Evolutionary conservation across 148 eudicot genomes (phyloP).

Genomic region (Rhododendron vialii): DNA sequence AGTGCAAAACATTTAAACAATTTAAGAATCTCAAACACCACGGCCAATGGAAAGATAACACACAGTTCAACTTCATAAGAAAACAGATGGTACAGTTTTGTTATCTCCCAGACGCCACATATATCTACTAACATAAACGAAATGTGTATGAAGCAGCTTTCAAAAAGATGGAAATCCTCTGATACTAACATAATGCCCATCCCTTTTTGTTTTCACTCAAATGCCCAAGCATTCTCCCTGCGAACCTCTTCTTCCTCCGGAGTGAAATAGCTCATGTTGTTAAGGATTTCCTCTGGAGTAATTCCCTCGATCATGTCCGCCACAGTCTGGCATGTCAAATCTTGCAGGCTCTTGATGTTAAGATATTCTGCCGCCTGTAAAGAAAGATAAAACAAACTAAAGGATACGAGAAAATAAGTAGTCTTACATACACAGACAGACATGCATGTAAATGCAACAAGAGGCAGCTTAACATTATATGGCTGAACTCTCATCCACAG

Average conservation of each 20-base stretch:
- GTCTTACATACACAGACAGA: not conserved
- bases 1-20: not conserved
- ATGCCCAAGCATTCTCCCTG: conserved; percentile 70
- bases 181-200: not conserved
- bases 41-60: not conserved
- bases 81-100: not conserved
- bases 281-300: conserved; percentile 66
- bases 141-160: too few species aligned
- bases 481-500: not conserved
- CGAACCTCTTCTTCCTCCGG: conserved; percentile 62
- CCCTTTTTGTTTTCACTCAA: conserved; percentile 25
- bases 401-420: not conserved
- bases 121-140: too few species aligned
- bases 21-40: not conserved
- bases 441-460: not conserved
- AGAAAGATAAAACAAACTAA: not conserved
- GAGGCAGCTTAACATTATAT: not conserved
- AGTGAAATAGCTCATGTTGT: conserved; percentile 57
- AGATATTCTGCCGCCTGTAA: conserved; percentile 60
- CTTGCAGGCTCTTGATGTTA: conserved; percentile 53
- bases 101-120: not conserved
- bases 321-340: conserved; percentile 63
- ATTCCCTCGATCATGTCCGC: conserved; percentile 73
- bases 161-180: too few species aligned
- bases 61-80: not conserved